phyloP scores from a whole-genome alignment of 495 filamentous ascomycete genomes.

The Aspergillus ostianus region DNA sequence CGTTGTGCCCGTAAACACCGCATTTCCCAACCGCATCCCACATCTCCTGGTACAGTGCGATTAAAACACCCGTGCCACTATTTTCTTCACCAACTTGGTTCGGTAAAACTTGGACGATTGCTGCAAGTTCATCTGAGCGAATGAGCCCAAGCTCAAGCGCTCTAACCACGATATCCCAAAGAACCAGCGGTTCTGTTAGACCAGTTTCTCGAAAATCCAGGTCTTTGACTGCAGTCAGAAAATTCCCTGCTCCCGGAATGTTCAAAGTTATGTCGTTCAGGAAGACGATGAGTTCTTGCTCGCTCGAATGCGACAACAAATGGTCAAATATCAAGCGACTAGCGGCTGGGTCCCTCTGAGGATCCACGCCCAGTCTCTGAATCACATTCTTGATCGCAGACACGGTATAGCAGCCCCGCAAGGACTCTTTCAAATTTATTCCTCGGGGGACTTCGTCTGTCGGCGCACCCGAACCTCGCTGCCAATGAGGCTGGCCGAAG shows the following conservation, averaged over 20 bases:
- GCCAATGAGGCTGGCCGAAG: constrained; percentile 2
- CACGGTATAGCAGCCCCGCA: constrained; percentile 23
- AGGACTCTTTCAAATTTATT: constrained; percentile 18
- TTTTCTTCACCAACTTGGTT: neutral
- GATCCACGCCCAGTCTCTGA: constrained; percentile 32
- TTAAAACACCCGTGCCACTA: constrained; percentile 7
- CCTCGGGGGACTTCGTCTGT: constrained; percentile 6
- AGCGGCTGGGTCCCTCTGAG: constrained; percentile 38
- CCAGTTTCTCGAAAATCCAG: constrained; percentile 17
- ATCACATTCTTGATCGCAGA: constrained; percentile 30
- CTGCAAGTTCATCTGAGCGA: constrained; percentile 33
- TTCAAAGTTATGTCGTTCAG: constrained; percentile 45
- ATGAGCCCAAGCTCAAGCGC: constrained; percentile 42
- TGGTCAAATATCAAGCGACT: constrained; percentile 42
- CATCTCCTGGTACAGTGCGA: constrained; percentile 28
- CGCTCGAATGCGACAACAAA: constrained; percentile 21
- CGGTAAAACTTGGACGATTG: constrained; percentile 30
- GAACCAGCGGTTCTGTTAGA: constrained; percentile 10
- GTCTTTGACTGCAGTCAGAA: constrained; percentile 26
- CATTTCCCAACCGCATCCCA: constrained; percentile 44
- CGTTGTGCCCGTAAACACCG: constrained; percentile 33
- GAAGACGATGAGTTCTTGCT: constrained; percentile 36
- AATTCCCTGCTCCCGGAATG: constrained; percentile 40
- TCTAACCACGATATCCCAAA: constrained; percentile 31
- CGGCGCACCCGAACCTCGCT: neutral